These are phyloP conservation scores for Penicillium sp. DNA, from an alignment of 2,329 filamentous ascomycete species.

Conservation along the genomic window DNA sequence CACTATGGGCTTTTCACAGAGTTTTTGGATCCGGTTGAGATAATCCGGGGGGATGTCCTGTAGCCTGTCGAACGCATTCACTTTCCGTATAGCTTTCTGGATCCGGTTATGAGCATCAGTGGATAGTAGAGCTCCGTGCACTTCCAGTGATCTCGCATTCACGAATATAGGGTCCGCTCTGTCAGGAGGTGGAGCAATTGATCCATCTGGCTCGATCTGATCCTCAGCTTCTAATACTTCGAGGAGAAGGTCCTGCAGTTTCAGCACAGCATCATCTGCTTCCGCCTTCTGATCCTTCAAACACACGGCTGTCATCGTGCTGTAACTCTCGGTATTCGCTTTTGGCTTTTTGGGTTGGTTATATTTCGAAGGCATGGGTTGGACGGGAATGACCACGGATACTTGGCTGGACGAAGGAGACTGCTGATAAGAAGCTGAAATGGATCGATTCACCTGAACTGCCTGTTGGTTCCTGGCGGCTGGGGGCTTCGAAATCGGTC, in stretches of 20 bases:
- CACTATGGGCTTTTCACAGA: slow-evolving; percentile 71
- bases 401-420: slow-evolving; percentile 31
- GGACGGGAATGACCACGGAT: slow-evolving; percentile 47
- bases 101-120: slow-evolving; percentile 63
- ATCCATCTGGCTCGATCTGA: slow-evolving; percentile 54
- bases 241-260: slow-evolving; percentile 63
- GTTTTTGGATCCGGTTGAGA: slow-evolving; percentile 66
- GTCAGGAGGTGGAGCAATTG: slow-evolving; percentile 36
- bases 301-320: slow-evolving; percentile 56
- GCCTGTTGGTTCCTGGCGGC: slow-evolving; percentile 23
- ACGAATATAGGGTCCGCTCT: slow-evolving; percentile 51
- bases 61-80: slow-evolving; percentile 64
- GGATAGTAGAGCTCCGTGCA: slow-evolving; percentile 53
- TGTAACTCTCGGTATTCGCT: slow-evolving; percentile 51
- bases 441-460: slow-evolving; percentile 38
- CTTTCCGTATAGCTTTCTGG: slow-evolving; percentile 67
- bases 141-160: slow-evolving; percentile 30
- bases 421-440: slow-evolving; percentile 34
- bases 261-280: slow-evolving; percentile 66
- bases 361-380: slow-evolving; percentile 38
- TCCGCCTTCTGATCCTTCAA: slow-evolving; percentile 73
- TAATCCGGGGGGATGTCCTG: slow-evolving; percentile 68
- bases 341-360: slow-evolving; percentile 39
- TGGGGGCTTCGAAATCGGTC: slow-evolving; percentile 19
- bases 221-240: slow-evolving; percentile 75